Evolutionary conservation across 2,329 filamentous ascomycete species (phyloP).

Genomic region (Didymella exigua): DNA sequence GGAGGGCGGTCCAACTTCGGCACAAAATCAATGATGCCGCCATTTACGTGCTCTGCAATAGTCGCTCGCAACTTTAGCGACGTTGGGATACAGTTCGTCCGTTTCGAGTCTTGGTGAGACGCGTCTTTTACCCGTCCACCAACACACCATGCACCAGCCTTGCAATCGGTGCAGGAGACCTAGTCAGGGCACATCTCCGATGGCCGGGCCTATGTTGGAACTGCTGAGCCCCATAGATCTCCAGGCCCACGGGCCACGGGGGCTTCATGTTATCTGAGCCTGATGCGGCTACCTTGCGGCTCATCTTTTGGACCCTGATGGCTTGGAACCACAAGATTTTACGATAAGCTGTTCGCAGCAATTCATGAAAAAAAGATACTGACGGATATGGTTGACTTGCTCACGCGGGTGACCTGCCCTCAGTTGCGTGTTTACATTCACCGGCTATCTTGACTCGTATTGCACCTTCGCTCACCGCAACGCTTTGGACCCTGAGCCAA

Average conservation of each 20-base stretch:
- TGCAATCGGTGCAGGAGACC: slow-evolving; percentile 5
- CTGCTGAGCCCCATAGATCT: slow-evolving; percentile 24
- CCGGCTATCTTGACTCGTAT: slow-evolving; percentile 3
- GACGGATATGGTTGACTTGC: too few relatives aligned
- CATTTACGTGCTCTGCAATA: not conserved
- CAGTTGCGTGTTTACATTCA: not conserved
- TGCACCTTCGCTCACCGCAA: slow-evolving; percentile 16
- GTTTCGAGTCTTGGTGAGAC: not conserved
- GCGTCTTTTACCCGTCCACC: not conserved
- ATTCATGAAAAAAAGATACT: not conserved
- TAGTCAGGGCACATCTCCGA: slow-evolving; percentile 2
- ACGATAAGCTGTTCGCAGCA: not conserved
- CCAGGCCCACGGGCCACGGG: slow-evolving; percentile 25
- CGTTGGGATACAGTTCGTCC: not conserved
- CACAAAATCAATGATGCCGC: not conserved
- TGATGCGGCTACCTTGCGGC: slow-evolving; percentile 28
- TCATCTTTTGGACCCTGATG: slow-evolving; percentile 25
- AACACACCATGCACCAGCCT: not conserved
- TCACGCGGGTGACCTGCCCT: not conserved
- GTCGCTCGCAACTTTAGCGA: not conserved
- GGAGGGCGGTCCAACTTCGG: not conserved
- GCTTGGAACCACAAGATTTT: not conserved
- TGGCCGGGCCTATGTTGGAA: slow-evolving; percentile 19
- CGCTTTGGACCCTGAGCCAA: slow-evolving; percentile 15
- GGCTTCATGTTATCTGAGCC: slow-evolving; percentile 22